Evolutionary conservation across 225 moss, liverwort and hornwort species (phyloP).

Genomic region (Sphagnum contortum): DNA sequence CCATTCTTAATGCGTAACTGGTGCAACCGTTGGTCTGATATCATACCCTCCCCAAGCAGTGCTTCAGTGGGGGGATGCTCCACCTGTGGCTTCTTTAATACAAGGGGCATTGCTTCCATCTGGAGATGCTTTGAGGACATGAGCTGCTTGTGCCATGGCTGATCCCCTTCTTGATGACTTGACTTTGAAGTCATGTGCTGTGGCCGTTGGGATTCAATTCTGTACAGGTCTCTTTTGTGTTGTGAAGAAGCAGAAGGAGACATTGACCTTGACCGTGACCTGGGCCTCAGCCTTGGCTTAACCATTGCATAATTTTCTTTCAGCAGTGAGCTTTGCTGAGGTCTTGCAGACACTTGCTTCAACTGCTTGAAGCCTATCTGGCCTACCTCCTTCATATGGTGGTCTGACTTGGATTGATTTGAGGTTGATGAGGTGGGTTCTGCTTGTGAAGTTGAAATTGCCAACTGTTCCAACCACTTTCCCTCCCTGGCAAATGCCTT

Average conservation of each 20-base stretch:
- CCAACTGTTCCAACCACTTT: slow-evolving; percentile 31
- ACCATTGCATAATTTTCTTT: slow-evolving; percentile 25
- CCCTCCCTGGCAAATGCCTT: slow-evolving; percentile 13
- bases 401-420: slow-evolving; percentile 15
- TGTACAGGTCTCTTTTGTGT: slow-evolving; percentile 8
- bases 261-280: slow-evolving; percentile 24
- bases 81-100: slow-evolving; percentile 19
- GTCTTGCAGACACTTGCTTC: slow-evolving; percentile 40
- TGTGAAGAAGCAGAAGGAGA: slow-evolving; percentile 22
- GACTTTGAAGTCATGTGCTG: slow-evolving; percentile 19
- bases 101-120: slow-evolving; percentile 55
- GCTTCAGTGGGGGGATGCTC: slow-evolving; percentile 2
- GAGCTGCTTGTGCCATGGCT: slow-evolving; percentile 28
- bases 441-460: slow-evolving; percentile 18
- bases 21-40: slow-evolving; percentile 32
- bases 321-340: slow-evolving; percentile 26
- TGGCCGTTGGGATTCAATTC: slow-evolving; percentile 2
- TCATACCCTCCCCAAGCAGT: slow-evolving; percentile 21
- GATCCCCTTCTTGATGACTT: slow-evolving; percentile 26
- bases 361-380: slow-evolving; percentile 20
- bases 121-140: slow-evolving; percentile 51
- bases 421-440: slow-evolving; percentile 15
- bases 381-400: slow-evolving; percentile 39
- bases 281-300: slow-evolving; percentile 15
- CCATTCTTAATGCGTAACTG: slow-evolving; percentile 47